Conservation (phyloP, 2,329 filamentous ascomycete species). For the Exserohilum turcica region DNA sequence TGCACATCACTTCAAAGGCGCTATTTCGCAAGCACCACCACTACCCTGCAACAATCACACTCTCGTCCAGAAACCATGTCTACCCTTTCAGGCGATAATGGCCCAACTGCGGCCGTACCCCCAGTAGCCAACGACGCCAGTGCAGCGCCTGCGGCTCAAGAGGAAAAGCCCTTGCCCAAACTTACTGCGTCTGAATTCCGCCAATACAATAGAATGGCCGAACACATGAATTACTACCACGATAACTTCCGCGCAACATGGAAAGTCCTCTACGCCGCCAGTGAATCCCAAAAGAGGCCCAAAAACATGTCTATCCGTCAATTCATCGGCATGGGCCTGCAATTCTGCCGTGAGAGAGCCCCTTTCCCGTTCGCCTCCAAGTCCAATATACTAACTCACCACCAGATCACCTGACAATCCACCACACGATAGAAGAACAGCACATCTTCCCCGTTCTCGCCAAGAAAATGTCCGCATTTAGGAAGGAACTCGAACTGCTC, state of each 20-base stretch:
- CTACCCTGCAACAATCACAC: neutral
- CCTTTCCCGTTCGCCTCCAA: neutral
- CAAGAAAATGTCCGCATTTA: slow-evolving; percentile 78
- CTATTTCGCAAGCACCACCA: neutral
- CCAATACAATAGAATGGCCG: slow-evolving; percentile 73
- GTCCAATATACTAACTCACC: neutral
- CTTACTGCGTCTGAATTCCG: slow-evolving; percentile 70
- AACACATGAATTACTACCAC: slow-evolving; percentile 72
- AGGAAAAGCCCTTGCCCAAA: slow-evolving; percentile 59
- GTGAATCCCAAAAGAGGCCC: slow-evolving; percentile 63
- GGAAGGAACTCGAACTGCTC: slow-evolving; percentile 67
- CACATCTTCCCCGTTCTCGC: slow-evolving; percentile 81
- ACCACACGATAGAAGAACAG: slow-evolving; percentile 83
- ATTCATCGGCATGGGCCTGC: slow-evolving; percentile 70
- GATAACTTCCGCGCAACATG: slow-evolving; percentile 59
- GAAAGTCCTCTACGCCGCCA: slow-evolving; percentile 72
- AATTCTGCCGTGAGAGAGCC: slow-evolving; percentile 59
- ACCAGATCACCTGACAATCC: slow-evolving; percentile 64
- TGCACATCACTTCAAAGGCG: neutral
- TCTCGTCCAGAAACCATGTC: slow-evolving; percentile 8
- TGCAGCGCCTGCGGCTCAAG: neutral
- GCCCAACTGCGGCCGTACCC: slow-evolving; percentile 5
- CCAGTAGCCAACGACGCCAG: slow-evolving; percentile 5
- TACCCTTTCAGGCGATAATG: slow-evolving; percentile 3
- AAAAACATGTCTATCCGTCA: slow-evolving; percentile 67